Base-by-base conservation (phyloP, 2,329 filamentous ascomycete genomes). In the Decorospora gaudefroyi region DNA sequence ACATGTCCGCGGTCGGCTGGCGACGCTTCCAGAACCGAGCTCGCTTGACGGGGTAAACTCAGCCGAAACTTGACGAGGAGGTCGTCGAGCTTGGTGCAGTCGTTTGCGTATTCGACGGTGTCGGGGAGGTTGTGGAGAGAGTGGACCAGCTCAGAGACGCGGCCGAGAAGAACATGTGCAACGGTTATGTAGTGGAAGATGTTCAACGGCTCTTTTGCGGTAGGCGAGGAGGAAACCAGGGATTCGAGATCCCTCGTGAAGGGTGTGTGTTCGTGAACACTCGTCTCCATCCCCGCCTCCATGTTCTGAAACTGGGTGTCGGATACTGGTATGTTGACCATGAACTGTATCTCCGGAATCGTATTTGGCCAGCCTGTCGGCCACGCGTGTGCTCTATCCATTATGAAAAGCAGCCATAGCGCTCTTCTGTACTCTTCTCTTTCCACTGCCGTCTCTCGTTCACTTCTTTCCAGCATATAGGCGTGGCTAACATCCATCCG, bases 381-480 rank as follows among this genome's bases (percentile, higher is more conserved):
- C 39, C 63, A 69, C 0, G 58, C 46, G 28, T 54, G 49, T 11
- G 48, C 55, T 16, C 63, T 49, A 38, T 69, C 66, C 49, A 62
- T 45, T 4, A 67, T 52, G 34, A 65, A 65, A 1, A 68, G 43
- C n/a, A 62, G 22, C 66, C 65, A 69, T 9, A 69, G 49, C 3
- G 55, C 53, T 38, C 66, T 49, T 23, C 64, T 48, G 13, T 45
- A 53, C 30, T 69, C 65, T 46, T 69, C 66, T 31, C 36, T 55
- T 12, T 65, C 61, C 1, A 59, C 33, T 10, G 40, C 26, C 2
- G 52, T 55, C 12, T 31, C 44, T 2, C 18, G 25, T 28, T 40
- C 39, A 10, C 16, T 11, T 25, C 29, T 47, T 13, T 49, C 44
- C 12, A 36, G 9, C 23, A 10, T 13, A 15, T 17, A 6, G 2